Percentiles rank a stretch among this genome's conserved stretches.
Conservation (phyloP, 2,329 filamentous ascomycete species). For the Pseudogymnoascus sp. region DNA sequence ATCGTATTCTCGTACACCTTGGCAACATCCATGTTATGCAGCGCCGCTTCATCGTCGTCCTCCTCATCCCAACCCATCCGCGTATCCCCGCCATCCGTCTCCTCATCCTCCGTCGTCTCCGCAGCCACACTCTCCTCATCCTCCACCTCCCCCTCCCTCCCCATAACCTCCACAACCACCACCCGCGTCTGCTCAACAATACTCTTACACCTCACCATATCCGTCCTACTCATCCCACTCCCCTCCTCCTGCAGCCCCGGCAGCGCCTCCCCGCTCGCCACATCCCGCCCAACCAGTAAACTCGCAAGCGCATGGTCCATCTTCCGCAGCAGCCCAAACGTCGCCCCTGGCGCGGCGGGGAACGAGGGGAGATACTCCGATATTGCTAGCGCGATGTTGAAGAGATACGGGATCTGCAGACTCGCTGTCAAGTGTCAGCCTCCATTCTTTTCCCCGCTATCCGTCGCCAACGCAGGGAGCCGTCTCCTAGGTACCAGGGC, state of each 20-base stretch:
- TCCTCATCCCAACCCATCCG: constrained; percentile 32
- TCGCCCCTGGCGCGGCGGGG: constrained; percentile 56
- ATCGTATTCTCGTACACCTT: constrained; percentile 75
- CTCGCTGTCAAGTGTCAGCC: constrained; percentile 44
- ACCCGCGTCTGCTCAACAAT: constrained; percentile 71
- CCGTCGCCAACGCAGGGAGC: not conserved
- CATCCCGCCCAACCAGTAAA: constrained; percentile 60
- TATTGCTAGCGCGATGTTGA: constrained; percentile 68
- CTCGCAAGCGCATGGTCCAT: constrained; percentile 78
- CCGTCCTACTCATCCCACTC: constrained; percentile 63
- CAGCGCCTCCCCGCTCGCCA: constrained; percentile 56
- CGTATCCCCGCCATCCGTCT: constrained; percentile 27
- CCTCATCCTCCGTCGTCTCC: constrained; percentile 21
- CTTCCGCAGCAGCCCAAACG: constrained; percentile 67
- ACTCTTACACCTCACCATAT: constrained; percentile 82
- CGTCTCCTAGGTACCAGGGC: not conserved
- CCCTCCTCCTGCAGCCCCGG: constrained; percentile 62
- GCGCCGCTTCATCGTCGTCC: constrained; percentile 46
- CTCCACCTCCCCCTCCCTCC: constrained; percentile 41
- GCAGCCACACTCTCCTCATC: constrained; percentile 29
- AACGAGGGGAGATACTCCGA: constrained; percentile 68
- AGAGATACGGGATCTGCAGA: constrained; percentile 75
- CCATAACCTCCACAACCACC: constrained; percentile 61
- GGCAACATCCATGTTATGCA: constrained; percentile 62
- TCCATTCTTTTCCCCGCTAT: not conserved